These are phyloP conservation scores for Mucor velutinosus DNA, from an alignment of 371 early-diverging fungal genomes.

Conservation along the genomic window DNA sequence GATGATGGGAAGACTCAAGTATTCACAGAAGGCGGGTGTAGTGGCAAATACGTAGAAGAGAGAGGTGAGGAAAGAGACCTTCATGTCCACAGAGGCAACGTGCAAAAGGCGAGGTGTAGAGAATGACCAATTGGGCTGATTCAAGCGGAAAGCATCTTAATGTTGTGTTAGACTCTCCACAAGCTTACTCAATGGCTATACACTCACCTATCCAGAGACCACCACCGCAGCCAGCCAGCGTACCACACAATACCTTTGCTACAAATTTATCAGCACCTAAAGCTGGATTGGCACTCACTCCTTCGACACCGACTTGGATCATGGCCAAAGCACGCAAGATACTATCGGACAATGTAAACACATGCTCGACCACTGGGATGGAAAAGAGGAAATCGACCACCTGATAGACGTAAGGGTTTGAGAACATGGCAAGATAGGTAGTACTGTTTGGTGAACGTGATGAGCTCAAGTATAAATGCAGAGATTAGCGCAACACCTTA, in stretches of 20 bases:
- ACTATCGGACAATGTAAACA: conserved; percentile 54
- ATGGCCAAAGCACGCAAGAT: conserved; percentile 50
- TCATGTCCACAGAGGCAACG: conserved; percentile 43
- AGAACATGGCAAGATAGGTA: conserved; percentile 45
- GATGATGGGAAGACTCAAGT: conserved; percentile 23
- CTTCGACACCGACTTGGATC: conserved; percentile 54
- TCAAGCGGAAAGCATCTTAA: conserved; percentile 49
- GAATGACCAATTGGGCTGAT: conserved; percentile 46
- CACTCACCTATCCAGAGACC: conserved; percentile 54
- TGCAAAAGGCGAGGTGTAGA: conserved; percentile 44
- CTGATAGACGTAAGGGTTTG: conserved; percentile 36
- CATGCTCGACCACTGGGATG: conserved; percentile 43
- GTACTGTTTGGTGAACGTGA: conserved; percentile 24
- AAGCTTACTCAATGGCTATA: not conserved
- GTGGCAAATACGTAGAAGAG: conserved; percentile 41
- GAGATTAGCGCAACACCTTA: conserved; percentile 8
- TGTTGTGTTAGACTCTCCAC: not conserved
- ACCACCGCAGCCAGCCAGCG: conserved; percentile 59
- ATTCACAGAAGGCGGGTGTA: conserved; percentile 25
- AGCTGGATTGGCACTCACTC: conserved; percentile 44
- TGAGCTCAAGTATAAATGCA: not conserved
- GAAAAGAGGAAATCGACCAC: conserved; percentile 35
- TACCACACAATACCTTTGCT: conserved; percentile 57
- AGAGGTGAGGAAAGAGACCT: conserved; percentile 35
- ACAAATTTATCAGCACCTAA: conserved; percentile 47